A percentile compares a stretch with the other conserved stretches of the same genome.
phyloP scores from a whole-genome alignment of 495 filamentous ascomycete genomes.

The Hypoxylon lenormandii region DNA sequence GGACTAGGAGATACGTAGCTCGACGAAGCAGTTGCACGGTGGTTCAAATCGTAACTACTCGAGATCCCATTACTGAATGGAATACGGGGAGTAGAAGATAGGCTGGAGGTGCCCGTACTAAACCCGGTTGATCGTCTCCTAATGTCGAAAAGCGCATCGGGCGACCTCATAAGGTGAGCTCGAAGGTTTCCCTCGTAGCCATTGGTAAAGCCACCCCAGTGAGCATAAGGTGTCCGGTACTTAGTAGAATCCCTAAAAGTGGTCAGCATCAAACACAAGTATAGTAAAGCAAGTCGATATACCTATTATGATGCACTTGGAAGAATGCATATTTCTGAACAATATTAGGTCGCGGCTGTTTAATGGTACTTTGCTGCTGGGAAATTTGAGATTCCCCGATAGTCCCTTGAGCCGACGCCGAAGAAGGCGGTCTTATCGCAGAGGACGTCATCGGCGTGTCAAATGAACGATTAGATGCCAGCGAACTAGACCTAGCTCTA shows the following conservation, averaged over 20 bases:
- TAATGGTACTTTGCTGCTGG: slow-evolving; percentile 19
- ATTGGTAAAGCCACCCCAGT: slow-evolving; percentile 66
- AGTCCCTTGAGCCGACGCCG: slow-evolving; percentile 44
- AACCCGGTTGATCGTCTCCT: slow-evolving; percentile 41
- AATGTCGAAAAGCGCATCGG: slow-evolving; percentile 53
- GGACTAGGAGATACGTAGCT: slow-evolving; percentile 22
- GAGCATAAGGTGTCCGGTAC: slow-evolving; percentile 66
- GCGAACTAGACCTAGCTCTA: slow-evolving; percentile 47
- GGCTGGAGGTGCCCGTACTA: slow-evolving; percentile 16
- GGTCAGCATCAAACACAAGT: slow-evolving; percentile 19
- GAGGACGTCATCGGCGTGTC: slow-evolving; percentile 52
- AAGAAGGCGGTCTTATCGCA: slow-evolving; percentile 46
- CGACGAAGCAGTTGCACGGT: slow-evolving; percentile 20
- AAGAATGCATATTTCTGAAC: slow-evolving; percentile 66
- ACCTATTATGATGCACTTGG: slow-evolving; percentile 56
- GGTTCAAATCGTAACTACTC: slow-evolving; percentile 17
- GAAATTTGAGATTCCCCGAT: slow-evolving; percentile 33
- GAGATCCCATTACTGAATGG: slow-evolving; percentile 33
- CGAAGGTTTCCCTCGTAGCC: slow-evolving; percentile 66
- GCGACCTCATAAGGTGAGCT: slow-evolving; percentile 60
- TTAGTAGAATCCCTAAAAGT: slow-evolving; percentile 57
- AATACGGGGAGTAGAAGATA: slow-evolving; percentile 10
- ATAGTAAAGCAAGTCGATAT: not conserved
- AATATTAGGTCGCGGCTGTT: slow-evolving; percentile 43
- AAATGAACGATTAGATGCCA: slow-evolving; percentile 50